These are phyloP conservation scores for Brassica hybrid DNA, from an alignment of 441 rosid species.

Conservation along the genomic window DNA sequence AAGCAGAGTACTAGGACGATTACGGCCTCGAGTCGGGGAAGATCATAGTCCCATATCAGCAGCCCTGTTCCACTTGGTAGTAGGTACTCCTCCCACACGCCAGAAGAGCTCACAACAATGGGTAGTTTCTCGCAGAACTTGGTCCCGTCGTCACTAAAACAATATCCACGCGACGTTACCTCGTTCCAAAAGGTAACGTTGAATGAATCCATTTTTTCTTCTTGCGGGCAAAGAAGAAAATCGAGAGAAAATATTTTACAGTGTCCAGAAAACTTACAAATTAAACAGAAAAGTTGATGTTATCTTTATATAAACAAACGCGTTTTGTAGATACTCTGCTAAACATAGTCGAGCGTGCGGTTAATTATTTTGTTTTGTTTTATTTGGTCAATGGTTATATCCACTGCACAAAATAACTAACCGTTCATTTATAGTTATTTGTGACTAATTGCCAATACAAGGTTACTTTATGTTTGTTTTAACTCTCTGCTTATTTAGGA, in stretches of 20 bases:
- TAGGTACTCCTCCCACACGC: constrained; percentile 31
- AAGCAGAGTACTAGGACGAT: constrained; percentile 33
- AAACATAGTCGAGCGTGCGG: constrained; percentile 19
- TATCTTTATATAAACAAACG: background rate
- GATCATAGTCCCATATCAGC: constrained; percentile 32
- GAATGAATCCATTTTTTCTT: background rate
- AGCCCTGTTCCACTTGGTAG: background rate
- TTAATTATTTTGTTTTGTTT: constrained; percentile 13
- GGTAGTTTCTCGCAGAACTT: constrained; percentile 29
- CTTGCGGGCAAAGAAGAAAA: constrained; percentile 11
- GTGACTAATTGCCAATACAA: background rate
- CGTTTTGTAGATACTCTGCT: constrained; percentile 16
- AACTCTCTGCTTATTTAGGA: background rate
- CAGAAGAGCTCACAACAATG: background rate
- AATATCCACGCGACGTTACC: constrained; percentile 28
- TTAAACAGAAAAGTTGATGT: constrained; percentile 9
- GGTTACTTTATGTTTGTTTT: constrained; percentile 7
- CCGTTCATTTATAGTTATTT: background rate
- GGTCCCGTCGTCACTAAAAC: constrained; percentile 11
- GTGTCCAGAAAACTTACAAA: background rate
- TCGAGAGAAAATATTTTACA: background rate
- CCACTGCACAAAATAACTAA: constrained; percentile 5
- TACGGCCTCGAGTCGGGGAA: constrained; percentile 32
- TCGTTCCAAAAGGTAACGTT: background rate
- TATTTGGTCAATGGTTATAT: background rate